Evolutionary conservation across 2,329 filamentous ascomycete genomes (phyloP).

Genomic region (Dactylellina haptotyla): DNA sequence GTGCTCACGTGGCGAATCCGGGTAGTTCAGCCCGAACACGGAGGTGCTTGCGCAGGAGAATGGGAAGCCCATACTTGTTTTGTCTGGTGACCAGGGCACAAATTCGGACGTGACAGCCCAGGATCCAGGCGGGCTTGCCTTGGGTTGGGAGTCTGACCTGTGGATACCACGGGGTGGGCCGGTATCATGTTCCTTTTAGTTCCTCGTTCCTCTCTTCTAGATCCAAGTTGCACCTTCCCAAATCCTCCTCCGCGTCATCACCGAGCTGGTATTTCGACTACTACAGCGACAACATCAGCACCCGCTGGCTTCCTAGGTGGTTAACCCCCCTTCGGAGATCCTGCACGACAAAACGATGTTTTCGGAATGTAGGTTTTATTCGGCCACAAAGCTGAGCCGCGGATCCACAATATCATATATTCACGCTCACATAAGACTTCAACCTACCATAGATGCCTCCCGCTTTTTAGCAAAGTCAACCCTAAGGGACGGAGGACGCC

Average conservation of each 20-base stretch:
- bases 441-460: conserved; percentile 78
- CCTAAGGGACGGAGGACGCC: conserved; percentile 59
- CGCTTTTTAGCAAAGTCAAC: conserved; percentile 96
- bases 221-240: conserved; percentile 16
- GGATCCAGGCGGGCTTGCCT: conserved; percentile 21
- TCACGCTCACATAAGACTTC: not conserved
- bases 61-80: no score
- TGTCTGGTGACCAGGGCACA: conserved; percentile 26
- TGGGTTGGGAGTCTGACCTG: no score
- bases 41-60: no score
- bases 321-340: not conserved
- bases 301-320: not conserved
- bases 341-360: conserved; percentile 70
- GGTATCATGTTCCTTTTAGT: no score
- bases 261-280: conserved; percentile 3
- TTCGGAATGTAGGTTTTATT: conserved; percentile 80
- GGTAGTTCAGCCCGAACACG: no score
- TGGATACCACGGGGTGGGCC: no score
- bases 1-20: no score
- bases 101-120: conserved; percentile 17
- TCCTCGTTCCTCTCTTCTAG: no score
- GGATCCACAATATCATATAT: conserved; percentile 43
- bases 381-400: no score
- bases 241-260: not conserved
- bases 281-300: not conserved